A percentile compares a stretch with the other conserved stretches of the same genome.
phyloP scores from a whole-genome alignment of 331 rosid genomes.

The Telfairia occidentalis region DNA sequence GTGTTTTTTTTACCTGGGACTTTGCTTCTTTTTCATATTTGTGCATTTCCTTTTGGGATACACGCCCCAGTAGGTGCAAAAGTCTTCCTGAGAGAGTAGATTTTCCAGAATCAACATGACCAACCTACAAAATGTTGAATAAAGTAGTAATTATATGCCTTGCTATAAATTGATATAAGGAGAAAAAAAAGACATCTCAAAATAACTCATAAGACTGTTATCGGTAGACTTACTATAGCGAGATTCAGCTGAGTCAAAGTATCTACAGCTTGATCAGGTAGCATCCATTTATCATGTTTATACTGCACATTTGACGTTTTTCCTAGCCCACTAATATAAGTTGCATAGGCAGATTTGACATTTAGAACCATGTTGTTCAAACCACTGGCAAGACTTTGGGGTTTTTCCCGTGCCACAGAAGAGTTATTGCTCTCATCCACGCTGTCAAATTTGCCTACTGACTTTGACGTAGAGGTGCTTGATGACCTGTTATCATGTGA shows the following conservation, averaged over 20 bases:
- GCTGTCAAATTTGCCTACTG: conserved; percentile 27
- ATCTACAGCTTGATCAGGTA: conserved; percentile 65
- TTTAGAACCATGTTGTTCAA: conserved; percentile 26
- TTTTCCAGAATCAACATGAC: conserved; percentile 99
- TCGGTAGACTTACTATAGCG: conserved; percentile 56
- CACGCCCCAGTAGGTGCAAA: conserved; percentile 69
- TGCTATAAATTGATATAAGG: neutral
- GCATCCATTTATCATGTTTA: conserved; percentile 89
- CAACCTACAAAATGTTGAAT: conserved; percentile 53
- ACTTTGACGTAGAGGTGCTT: conserved; percentile 27
- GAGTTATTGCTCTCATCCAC: conserved; percentile 29
- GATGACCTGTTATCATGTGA: conserved; percentile 30
- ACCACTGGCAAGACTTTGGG: conserved; percentile 36
- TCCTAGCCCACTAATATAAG: conserved; percentile 28
- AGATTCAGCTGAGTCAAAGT: conserved; percentile 78
- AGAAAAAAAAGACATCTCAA: neutral
- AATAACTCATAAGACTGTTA: conserved; percentile 12
- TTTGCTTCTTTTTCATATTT: conserved; percentile 92
- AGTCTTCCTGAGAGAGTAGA: conserved; percentile 93
- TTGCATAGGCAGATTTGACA: conserved; percentile 43
- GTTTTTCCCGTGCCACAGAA: conserved; percentile 30
- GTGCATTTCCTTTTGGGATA: conserved; percentile 89
- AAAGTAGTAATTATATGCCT: neutral
- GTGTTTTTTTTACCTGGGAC: conserved; percentile 38
- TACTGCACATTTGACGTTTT: conserved; percentile 28